Conservation (phyloP, 176 grass and related monocot species). For the Oryza longistaminata region DNA sequence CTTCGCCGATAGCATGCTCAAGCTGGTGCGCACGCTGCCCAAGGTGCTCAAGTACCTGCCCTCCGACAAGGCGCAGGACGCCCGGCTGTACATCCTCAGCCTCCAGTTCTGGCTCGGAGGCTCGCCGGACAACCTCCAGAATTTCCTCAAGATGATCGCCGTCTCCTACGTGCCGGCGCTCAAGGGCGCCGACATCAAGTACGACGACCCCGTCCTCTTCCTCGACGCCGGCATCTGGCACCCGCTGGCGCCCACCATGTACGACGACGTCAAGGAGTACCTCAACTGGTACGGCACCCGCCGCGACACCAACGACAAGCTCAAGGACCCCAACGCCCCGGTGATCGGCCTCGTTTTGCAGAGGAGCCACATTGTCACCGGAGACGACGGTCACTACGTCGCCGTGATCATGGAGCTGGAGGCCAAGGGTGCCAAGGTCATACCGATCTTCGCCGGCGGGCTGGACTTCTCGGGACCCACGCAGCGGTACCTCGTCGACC, state of each 20-base stretch:
- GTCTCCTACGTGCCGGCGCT: slow-evolving; percentile 72
- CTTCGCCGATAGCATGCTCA: slow-evolving; percentile 99
- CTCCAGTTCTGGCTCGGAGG: slow-evolving; percentile 99
- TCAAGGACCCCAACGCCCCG: slow-evolving; percentile 61
- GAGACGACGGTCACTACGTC: slow-evolving; percentile 92
- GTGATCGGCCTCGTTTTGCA: slow-evolving; percentile 83
- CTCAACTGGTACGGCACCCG: slow-evolving; percentile 96
- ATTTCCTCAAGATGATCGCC: slow-evolving; percentile 98
- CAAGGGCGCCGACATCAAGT: slow-evolving; percentile 60
- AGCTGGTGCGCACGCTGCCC: slow-evolving; percentile 91
- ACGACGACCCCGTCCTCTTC: slow-evolving; percentile 88
- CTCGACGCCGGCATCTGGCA: slow-evolving; percentile 96
- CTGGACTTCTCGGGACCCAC: slow-evolving; percentile 78
- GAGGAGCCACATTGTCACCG: slow-evolving; percentile 97
- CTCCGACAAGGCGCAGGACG: slow-evolving; percentile 99
- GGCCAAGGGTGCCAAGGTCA: slow-evolving; percentile 86
- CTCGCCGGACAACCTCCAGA: slow-evolving; percentile 90
- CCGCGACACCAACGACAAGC: slow-evolving; percentile 53
- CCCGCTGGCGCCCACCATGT: slow-evolving; percentile 89
- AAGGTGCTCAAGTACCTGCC: slow-evolving; percentile 99
- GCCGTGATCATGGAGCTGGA: slow-evolving; percentile 99
- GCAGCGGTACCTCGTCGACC: slow-evolving; percentile 70
- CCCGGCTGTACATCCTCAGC: slow-evolving; percentile 92
- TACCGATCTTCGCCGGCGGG: slow-evolving; percentile 88
- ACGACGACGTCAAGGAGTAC: slow-evolving; percentile 94